A percentile compares a stretch with the other conserved stretches of the same genome.
Conservation (phyloP, 179 eudicot genomes). For the Heliamphora pulchella region DNA sequence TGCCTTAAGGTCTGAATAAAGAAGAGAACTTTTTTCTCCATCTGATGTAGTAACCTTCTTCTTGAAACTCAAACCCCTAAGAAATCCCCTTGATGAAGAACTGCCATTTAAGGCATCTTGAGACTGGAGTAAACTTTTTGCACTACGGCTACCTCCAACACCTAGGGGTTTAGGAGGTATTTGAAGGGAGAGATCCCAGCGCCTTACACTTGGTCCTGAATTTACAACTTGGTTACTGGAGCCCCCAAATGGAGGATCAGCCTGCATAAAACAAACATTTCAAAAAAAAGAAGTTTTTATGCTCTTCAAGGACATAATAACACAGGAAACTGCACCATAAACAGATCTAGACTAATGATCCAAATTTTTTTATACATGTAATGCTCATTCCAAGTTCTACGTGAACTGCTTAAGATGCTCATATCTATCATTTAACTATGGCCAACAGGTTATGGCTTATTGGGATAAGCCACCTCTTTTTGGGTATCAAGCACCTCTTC, state of each 20-base stretch:
- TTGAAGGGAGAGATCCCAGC: conserved; percentile 58
- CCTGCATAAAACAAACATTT: conserved; percentile 28
- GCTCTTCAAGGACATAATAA: background rate
- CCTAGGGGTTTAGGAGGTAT: conserved; percentile 54
- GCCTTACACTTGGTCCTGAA: conserved; percentile 37
- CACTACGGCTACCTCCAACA: conserved; percentile 37
- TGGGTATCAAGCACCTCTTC: background rate
- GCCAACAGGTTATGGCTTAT: background rate
- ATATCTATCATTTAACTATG: background rate
- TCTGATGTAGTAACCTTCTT: conserved; percentile 38
- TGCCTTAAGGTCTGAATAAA: conserved; percentile 35
- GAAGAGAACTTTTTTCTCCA: conserved; percentile 63
- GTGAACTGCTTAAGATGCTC: background rate
- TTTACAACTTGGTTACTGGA: conserved; percentile 27
- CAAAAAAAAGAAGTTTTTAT: background rate
- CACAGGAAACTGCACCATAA: background rate
- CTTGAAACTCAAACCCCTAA: conserved; percentile 73
- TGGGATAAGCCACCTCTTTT: background rate
- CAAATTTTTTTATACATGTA: background rate
- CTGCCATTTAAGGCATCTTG: conserved; percentile 2
- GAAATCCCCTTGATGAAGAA: conserved; percentile 43
- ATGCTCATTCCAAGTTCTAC: background rate
- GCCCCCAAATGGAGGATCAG: conserved; percentile 19
- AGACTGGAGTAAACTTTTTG: background rate
- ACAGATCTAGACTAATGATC: background rate